Base-by-base conservation (phyloP, 1,139 yeast species). In the Yamadazyma conglobata region DNA sequence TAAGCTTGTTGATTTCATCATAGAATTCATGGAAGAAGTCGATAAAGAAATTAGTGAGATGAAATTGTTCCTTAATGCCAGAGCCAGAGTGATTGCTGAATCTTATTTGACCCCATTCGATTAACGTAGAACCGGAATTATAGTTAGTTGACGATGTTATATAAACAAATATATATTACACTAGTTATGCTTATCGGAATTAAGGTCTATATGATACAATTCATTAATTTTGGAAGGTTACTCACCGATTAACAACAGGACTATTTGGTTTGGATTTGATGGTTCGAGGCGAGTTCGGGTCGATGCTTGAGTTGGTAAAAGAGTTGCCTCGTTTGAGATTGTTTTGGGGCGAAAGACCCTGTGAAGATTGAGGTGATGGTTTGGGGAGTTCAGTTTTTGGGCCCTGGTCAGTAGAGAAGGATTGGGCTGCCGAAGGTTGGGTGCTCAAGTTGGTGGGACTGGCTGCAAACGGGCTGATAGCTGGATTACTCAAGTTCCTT, bases 21-120 rank as follows among this genome's bases (percentile, higher is more conserved):
- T 91, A 49, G 97, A 91, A 63, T 91, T 93, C 57, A 89, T 91
- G 98, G 98, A 91, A 59, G 98, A 89, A 50, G 98, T 91, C 15
- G 99, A 91, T 60, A 91, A 89, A 64, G 99, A 91, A 59, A 93
- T 91, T 52, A 86, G 96, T 58, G 99, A 91, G 58, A 93, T 91
- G 95, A 93, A 93, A 61, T 72, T 91, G 56, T 93, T 91, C 57
- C 75, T 93, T 58, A 91, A 91, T 55, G 96, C 98, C 16, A 77
- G 99, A 53, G 98, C 99, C 12, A 82, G 99, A 67, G 93, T 87
- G 40, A 93, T 89, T 32, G 99, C 98, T 14, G 98, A 93, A 60
- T 91, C 95, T 9, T 89, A 87, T 56, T 70, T 89, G 48, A 79
- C 84, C 24, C 82, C 82, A 17, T 80, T 80, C 48, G 87, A 79